Percentiles rank a stretch among this genome's conserved stretches.
Conservation (phyloP, 192 early-diverging fungal species). For the Podila epigama region DNA sequence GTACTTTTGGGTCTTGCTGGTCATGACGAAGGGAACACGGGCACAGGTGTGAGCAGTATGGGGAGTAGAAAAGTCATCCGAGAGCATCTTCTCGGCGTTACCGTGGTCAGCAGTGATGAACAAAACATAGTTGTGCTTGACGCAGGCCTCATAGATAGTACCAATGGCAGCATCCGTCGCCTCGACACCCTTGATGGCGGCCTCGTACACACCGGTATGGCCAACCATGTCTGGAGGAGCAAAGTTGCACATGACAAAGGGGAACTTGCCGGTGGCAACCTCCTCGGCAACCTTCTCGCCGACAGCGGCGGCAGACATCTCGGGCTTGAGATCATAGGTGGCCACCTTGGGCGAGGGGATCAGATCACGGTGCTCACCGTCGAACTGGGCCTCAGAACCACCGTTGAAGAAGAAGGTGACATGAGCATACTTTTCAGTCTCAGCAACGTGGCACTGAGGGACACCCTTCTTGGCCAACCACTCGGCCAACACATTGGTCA, state of each 20-base stretch:
- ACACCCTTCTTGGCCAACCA: constrained; percentile 91
- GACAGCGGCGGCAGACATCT: constrained; percentile 92
- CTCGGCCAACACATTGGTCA: constrained; percentile 98
- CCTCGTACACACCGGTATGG: constrained; percentile 96
- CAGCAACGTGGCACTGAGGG: constrained; percentile 95
- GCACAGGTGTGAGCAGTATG: constrained; percentile 96
- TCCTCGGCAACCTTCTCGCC: constrained; percentile 90
- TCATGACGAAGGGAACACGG: constrained; percentile 94
- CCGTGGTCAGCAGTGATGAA: constrained; percentile 99
- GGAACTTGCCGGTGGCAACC: constrained; percentile 79
- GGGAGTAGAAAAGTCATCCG: constrained; percentile 81
- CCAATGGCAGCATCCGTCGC: constrained; percentile 97
- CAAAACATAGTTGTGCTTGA: constrained; percentile 84
- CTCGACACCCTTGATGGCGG: constrained; percentile 89
- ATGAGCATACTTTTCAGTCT: constrained; percentile 99
- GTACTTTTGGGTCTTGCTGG: constrained; percentile 63
- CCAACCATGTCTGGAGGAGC: constrained; percentile 98
- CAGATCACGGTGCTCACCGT: constrained; percentile 87
- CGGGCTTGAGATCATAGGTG: constrained; percentile 96
- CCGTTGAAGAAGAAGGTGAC: constrained; percentile 99
- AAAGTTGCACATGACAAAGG: constrained; percentile 99
- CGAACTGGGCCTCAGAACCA: constrained; percentile 92
- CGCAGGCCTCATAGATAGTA: constrained; percentile 91
- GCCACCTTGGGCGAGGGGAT: constrained; percentile 94
- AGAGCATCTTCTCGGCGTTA: constrained; percentile 98